These are phyloP conservation scores for Tricholoma sp. DNA, from an alignment of 768 basidiomycete genomes.

Conservation along the genomic window DNA sequence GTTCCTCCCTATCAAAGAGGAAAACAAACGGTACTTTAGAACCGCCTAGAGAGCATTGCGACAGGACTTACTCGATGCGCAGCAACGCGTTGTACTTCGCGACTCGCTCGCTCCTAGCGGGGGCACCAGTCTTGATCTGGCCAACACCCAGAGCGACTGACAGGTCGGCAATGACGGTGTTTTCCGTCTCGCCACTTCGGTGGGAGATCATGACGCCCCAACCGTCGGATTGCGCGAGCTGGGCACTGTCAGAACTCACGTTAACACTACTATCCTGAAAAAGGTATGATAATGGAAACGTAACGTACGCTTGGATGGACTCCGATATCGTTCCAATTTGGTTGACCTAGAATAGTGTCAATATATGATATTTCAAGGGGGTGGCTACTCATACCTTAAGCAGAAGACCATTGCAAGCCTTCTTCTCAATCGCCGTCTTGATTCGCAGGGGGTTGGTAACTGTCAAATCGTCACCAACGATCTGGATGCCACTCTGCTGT, in stretches of 20 bases:
- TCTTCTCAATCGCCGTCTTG: conserved; percentile 99
- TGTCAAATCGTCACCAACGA: conserved; percentile 94
- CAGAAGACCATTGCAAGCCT: conserved; percentile 97
- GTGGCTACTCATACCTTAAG: conserved; percentile 59
- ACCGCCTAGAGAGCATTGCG: not conserved
- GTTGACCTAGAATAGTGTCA: conserved; percentile 59
- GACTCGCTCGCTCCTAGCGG: conserved; percentile 93
- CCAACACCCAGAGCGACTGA: conserved; percentile 88
- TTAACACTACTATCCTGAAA: not conserved
- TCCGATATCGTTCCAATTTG: conserved; percentile 99
- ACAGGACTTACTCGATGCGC: conserved; percentile 73
- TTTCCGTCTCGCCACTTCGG: conserved; percentile 98
- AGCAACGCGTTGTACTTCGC: conserved; percentile 90
- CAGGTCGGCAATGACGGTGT: conserved; percentile 94
- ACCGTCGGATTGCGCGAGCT: conserved; percentile 90
- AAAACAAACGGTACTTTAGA: conserved; percentile 8
- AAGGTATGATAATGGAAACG: not conserved
- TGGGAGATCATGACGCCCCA: conserved; percentile 99
- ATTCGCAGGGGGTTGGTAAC: conserved; percentile 97
- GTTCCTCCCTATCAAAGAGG: conserved; percentile 60
- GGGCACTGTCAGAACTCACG: conserved; percentile 52
- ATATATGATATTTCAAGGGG: not conserved
- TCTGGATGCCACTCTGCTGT: conserved; percentile 70
- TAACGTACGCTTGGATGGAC: conserved; percentile 92
- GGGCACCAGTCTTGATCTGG: conserved; percentile 99